Base-by-base conservation (phyloP, 2,329 filamentous ascomycete species). In the Cytospora piceae region DNA sequence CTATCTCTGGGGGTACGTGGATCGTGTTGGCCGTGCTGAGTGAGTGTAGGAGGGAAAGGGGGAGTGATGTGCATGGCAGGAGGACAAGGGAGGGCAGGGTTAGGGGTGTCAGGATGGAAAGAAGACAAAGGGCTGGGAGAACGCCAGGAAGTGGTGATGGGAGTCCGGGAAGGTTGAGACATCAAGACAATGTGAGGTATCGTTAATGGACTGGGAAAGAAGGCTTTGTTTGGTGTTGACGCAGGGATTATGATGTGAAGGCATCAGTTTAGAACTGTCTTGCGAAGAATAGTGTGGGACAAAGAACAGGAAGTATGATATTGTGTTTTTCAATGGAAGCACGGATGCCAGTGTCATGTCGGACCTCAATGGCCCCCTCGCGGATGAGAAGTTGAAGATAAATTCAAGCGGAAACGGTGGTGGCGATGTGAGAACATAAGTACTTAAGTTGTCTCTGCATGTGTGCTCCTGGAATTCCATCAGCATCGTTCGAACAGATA, bases 1-100 rank as follows among this genome's bases (percentile, higher is more conserved):
- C 64, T 15, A 34, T 80, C 49, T 70, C 79, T 46, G 77, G 77
- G 69, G 57, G 73, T 1, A 39, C 78, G 1, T 82, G 80, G 80
- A 59, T 80, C 27, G 49, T 72, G 0, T 61, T 74, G 1, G 76
- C 78, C 0, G 27, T 79, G 0, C 39, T 71, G 14, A 71, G 72
- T 14, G 78, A 79, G 71, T 37, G 71, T 3, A 71, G 71, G 24
- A 71, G 74, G 17, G 17, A 17, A 4, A 49, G 61, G 1, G 58
- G 54, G 24, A 52, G 49, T 17, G 24, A 27, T 22, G 27, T 56
- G 2, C 42, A 32, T 51, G 52, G 54, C 27, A 17, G 55, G 34
- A 61, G 15, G 12, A 17, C 15, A 8, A 55, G 53, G 31, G 58
- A 57, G 0, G 29, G 27, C 11, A 49, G 17, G 9, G 51, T 20